Evolutionary conservation across 768 basidiomycete genomes (phyloP), one percentile per base, ranked within the genome.

Genomic region (Austroboletus eburneus): DNA sequence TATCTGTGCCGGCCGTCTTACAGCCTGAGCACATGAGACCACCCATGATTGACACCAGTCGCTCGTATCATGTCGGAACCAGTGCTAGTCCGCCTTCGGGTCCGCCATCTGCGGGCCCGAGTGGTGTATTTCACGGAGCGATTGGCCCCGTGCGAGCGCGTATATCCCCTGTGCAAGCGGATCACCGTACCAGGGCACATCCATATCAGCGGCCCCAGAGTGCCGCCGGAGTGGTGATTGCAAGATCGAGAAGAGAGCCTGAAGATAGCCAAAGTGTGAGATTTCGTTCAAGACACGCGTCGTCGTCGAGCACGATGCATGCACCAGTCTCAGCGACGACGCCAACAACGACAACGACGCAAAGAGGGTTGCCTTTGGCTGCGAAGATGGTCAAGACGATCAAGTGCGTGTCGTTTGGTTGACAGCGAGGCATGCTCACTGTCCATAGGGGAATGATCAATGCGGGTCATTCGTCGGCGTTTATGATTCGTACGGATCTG

Each of bases 401-500:
- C 59, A 59, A 61, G 58, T 59, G 48, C 48, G 58, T 61, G 5
- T 48, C n/a, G 41, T 36, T 49, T 37, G 0, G n/a, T 10, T 22
- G 17, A 8, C 24, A 14, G 27, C 17, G 13, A 12, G 23, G 21
- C 17, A 27, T 57, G 36, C 52, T 59, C 21, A 65, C 42, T 34
- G 5, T 5, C 27, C 27, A n/a, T 41, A 55, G 52, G 50, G 67
- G 53, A 39, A 25, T 66, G n/a, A 34, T 67, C 17, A 62, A 55
- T 23, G 56, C 62, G 18, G 52, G 50, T 5, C 61, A 68, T 33
- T 49, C 53, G 5, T 32, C 51, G 2, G 16, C 27, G n/a, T 72
- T 73, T 56, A 58, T 70, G 51, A 79, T 84, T 50, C 79, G 81
- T 55, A 70, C 79, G 24, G 86, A 87, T 65, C 66, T 81, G 42